A percentile compares a stretch with the other conserved stretches of the same genome.
These are phyloP conservation scores for Atkinsonella hypoxylon DNA, from an alignment of 2,329 filamentous ascomycete species.

Conservation along the genomic window DNA sequence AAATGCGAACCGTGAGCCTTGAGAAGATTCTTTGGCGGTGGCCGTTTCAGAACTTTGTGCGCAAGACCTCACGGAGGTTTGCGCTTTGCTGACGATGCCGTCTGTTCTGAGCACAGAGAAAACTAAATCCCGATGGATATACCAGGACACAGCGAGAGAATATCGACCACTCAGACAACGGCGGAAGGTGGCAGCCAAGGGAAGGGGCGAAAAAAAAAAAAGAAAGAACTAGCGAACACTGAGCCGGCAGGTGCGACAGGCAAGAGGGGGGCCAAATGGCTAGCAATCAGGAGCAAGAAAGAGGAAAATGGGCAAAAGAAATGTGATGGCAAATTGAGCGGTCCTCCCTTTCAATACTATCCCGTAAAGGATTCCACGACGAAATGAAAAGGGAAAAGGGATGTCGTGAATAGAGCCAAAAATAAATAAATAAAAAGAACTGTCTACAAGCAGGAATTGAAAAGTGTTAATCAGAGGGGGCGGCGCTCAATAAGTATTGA, in stretches of 20 bases:
- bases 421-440: not conserved
- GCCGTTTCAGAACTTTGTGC: not conserved
- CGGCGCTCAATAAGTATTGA: not conserved
- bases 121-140: not conserved
- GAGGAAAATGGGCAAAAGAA: not conserved
- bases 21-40: not conserved
- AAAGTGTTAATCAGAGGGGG: not conserved
- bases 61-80: slow-evolving; percentile 3
- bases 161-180: not conserved
- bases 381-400: not conserved
- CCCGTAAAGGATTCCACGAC: slow-evolving; percentile 4
- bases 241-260: slow-evolving; percentile 4
- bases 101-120: not conserved
- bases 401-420: not conserved
- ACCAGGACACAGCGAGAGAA: not conserved
- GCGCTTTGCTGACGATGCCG: slow-evolving; percentile 1
- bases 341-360: slow-evolving; percentile 6
- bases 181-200: not conserved
- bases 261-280: not conserved
- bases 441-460: not conserved
- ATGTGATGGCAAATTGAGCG: not conserved
- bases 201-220: not conserved
- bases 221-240: slow-evolving; percentile 5
- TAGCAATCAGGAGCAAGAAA: not conserved
- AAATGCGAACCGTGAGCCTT: not conserved